These are phyloP conservation scores for Paraleonurus japonicus DNA, from an alignment of 257 asterid species.

Conservation along the genomic window DNA sequence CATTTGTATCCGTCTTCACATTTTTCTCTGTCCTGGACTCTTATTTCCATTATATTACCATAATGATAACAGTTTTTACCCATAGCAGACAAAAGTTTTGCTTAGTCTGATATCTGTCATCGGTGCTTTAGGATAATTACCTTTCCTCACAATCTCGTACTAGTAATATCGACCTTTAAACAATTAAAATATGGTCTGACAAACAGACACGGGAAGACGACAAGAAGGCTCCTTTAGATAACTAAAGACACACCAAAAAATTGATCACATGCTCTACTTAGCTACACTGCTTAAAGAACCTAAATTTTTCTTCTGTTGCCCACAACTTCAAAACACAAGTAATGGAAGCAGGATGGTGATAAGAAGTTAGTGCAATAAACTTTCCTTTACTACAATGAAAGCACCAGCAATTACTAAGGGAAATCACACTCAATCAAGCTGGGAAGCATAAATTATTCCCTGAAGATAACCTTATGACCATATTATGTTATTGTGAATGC, in stretches of 20 bases:
- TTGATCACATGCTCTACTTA: background rate
- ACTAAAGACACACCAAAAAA: background rate
- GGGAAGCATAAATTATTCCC: constrained; percentile 6
- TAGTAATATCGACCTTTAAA: constrained; percentile 7
- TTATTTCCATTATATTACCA: constrained; percentile 4
- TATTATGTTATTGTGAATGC: background rate
- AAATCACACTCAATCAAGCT: constrained; percentile 3
- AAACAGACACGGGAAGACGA: background rate
- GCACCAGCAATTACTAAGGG: background rate
- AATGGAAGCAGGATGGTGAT: background rate
- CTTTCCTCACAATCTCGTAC: background rate
- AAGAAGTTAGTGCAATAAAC: background rate
- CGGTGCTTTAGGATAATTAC: constrained; percentile 1
- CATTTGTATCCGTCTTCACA: background rate
- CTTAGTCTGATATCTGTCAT: constrained; percentile 9
- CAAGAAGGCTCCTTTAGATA: background rate
- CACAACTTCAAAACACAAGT: background rate
- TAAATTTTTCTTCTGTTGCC: background rate
- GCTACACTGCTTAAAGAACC: background rate
- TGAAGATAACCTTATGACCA: background rate
- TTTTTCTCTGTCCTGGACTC: background rate
- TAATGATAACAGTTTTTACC: background rate
- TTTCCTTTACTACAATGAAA: background rate
- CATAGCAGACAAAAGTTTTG: background rate
- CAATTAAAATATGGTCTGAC: background rate